Percentiles rank a stretch among this genome's conserved stretches.
phyloP scores from a whole-genome alignment of 2,329 filamentous ascomycete genomes.

The Sporothrix curviconia region DNA sequence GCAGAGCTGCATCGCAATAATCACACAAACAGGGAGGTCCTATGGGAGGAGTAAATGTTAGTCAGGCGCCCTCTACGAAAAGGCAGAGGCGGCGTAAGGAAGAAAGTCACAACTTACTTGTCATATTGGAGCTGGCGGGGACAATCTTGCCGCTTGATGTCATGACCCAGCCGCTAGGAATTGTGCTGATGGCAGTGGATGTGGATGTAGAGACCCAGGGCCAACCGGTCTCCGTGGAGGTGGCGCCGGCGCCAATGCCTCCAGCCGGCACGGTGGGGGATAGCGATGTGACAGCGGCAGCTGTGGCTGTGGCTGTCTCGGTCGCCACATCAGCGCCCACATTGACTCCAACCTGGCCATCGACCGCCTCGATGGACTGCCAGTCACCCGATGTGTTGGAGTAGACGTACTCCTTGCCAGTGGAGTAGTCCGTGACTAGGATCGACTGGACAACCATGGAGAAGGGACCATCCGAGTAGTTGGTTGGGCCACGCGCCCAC shows the following conservation, averaged over 20 bases:
- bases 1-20: slow-evolving; percentile 43
- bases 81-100: neutral
- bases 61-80: neutral
- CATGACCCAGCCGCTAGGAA: slow-evolving; percentile 78
- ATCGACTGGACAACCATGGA: slow-evolving; percentile 76
- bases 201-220: slow-evolving; percentile 59
- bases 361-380: slow-evolving; percentile 75
- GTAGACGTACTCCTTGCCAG: slow-evolving; percentile 78
- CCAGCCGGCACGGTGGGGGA: slow-evolving; percentile 64
- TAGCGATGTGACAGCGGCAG: slow-evolving; percentile 54
- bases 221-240: slow-evolving; percentile 54
- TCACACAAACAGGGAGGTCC: slow-evolving; percentile 36
- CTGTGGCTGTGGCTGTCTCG: slow-evolving; percentile 51
- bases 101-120: slow-evolving; percentile 29
- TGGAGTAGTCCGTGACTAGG: slow-evolving; percentile 83
- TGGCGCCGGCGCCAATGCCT: slow-evolving; percentile 53
- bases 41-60: slow-evolving; percentile 14
- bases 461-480: slow-evolving; percentile 79
- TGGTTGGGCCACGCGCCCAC: slow-evolving; percentile 81
- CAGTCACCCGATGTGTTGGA: slow-evolving; percentile 70
- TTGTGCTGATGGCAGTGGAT: slow-evolving; percentile 43
- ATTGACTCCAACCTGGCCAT: slow-evolving; percentile 67
- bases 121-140: slow-evolving; percentile 60
- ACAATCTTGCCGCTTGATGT: slow-evolving; percentile 72
- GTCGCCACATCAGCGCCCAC: slow-evolving; percentile 45